phyloP scores from a whole-genome alignment of 139 green algal species.

The Picochlorum sp. region DNA sequence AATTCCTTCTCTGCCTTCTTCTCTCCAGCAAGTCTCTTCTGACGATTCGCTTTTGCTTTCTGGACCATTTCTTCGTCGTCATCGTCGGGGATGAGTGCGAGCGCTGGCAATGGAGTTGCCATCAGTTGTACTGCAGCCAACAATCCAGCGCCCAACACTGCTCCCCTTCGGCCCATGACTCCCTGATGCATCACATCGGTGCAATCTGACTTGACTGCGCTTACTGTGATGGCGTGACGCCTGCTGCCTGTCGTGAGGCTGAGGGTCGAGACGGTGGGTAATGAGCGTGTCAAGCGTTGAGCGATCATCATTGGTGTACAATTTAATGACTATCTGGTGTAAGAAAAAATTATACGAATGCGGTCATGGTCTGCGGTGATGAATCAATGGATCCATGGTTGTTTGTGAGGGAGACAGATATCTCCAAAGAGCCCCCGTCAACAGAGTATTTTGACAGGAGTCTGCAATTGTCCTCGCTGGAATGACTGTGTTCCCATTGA shows the following conservation, averaged over 20 bases:
- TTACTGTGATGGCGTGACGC: neutral
- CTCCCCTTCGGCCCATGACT: too few relatives aligned
- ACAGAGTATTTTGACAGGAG: too few relatives aligned
- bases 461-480: too few relatives aligned
- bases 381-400: too few relatives aligned
- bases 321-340: too few relatives aligned
- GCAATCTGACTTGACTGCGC: neutral
- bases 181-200: too few relatives aligned
- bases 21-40: constrained; percentile 25
- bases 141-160: constrained; percentile 2
- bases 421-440: too few relatives aligned
- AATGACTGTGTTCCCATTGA: too few relatives aligned
- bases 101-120: constrained; percentile 8
- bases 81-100: constrained; percentile 57
- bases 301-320: too few relatives aligned
- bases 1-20: constrained; percentile 16
- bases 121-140: constrained; percentile 19
- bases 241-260: neutral
- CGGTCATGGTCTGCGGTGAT: too few relatives aligned
- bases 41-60: constrained; percentile 53
- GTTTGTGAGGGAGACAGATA: too few relatives aligned
- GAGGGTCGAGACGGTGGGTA: neutral
- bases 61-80: constrained; percentile 65
- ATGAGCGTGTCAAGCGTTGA: neutral
- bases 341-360: too few relatives aligned